Base-by-base conservation (phyloP, 2,329 filamentous ascomycete genomes). In the Verticillium nonalfalfae region DNA sequence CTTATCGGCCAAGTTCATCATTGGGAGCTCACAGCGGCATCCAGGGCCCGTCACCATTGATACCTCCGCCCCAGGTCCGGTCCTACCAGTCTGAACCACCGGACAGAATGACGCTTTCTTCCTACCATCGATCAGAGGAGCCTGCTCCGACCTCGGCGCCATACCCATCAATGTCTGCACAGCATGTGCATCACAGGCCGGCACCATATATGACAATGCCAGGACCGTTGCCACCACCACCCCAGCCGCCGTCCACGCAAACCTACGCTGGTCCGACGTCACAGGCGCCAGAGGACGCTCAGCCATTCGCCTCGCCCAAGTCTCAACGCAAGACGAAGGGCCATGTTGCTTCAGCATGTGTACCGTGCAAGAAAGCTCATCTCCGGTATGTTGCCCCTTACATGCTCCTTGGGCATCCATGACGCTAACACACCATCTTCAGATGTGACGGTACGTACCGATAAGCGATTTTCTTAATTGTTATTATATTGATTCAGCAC, bases 331-430 rank as follows among this genome's bases (percentile, higher is more conserved):
- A 89, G 72, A 87, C 88, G 6, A 92, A 92, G 71, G 89, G 90
- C 14, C 91, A 95, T 77, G 91, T 94, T 59, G 90, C 90, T 58
- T 93, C 90, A 39, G 91, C 91, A 33, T 95, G 91, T 72, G 88
- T 94, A 67, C 91, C 92, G 63, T 95, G 91, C 78, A 94, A 94
- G 73, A 87, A 86, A 73, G 91, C 91, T 40, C 91, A 95, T 82
- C 81, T 95, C 65, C 81, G 86, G 85, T 87, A 76, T 71, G 78
- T 67, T 62, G n/a, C 45, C 21, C 38, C 56, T 21, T 26, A 35
- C 52, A 5, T 57, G 26, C 11, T 56, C 52, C 52, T 34, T 7
- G 11, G 14, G 34, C 1, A 56, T 34, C 13, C 52, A 50, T 61
- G 62, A 64, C 45, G 58, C 64, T 60, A 59, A 61, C 56, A 58